Percentiles rank a stretch among this genome's conserved stretches.
Conservation (phyloP, 441 rosid genomes). For the Iberis amara region DNA sequence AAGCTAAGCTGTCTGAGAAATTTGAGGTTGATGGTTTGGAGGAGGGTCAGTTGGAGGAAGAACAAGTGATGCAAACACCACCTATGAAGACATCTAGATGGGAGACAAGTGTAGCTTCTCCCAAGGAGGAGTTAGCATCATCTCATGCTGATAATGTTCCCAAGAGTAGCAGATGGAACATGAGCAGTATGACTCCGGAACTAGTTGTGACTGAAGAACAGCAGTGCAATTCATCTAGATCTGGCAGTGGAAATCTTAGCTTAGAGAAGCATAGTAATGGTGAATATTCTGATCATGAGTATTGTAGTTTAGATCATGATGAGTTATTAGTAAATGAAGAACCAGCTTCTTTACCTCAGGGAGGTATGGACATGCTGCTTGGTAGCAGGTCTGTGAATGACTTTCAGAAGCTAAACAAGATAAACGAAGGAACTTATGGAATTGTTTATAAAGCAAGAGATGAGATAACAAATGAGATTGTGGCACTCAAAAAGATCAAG, state of each 20-base stretch:
- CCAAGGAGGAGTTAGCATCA: constrained; percentile 12
- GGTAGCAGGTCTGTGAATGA: constrained; percentile 59
- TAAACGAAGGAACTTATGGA: constrained; percentile 81
- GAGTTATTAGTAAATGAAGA: constrained; percentile 30
- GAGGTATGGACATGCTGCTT: constrained; percentile 47
- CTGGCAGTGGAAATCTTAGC: constrained; percentile 27
- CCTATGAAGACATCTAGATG: constrained; percentile 51
- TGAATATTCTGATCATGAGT: constrained; percentile 28
- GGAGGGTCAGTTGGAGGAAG: constrained; percentile 34
- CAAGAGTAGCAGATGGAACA: constrained; percentile 22
- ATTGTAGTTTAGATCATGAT: constrained; percentile 8
- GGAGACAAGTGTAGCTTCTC: constrained; percentile 47
- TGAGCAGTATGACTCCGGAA: constrained; percentile 35
- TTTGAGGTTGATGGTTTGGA: constrained; percentile 14
- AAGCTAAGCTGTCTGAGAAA: not conserved
- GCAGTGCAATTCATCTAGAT: constrained; percentile 28
- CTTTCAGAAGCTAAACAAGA: constrained; percentile 63
- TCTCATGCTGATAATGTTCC: constrained; percentile 29
- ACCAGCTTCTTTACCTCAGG: constrained; percentile 19
- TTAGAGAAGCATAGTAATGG: constrained; percentile 16
- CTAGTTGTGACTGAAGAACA: constrained; percentile 26
- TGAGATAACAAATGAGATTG: constrained; percentile 54
- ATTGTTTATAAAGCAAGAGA: constrained; percentile 74
- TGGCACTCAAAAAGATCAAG: constrained; percentile 81
- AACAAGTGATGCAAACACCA: constrained; percentile 31